Evolutionary conservation across 2,329 filamentous ascomycete species (phyloP).

Genomic region (Graphiopsis chlorocephala): DNA sequence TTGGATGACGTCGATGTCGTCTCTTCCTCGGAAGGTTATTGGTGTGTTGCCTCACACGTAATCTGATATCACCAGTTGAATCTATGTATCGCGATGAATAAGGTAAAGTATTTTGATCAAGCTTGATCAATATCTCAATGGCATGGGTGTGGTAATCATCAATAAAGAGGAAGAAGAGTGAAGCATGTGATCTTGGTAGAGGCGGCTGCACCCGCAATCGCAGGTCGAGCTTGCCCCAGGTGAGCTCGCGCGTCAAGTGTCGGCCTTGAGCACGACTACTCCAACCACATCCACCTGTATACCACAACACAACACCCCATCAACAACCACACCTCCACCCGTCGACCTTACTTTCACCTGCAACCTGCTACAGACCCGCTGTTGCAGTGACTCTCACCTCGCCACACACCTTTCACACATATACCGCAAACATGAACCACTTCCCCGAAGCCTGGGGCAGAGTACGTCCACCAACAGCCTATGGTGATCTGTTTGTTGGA

Average conservation of each 20-base stretch:
- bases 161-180: not conserved
- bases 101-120: not conserved
- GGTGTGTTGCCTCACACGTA: not conserved
- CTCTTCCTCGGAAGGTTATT: constrained; percentile 1
- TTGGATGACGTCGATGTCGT: constrained; percentile 11
- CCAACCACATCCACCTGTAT: not conserved
- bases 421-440: constrained; percentile 57
- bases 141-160: not conserved
- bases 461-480: constrained; percentile 44
- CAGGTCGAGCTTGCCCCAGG: not conserved
- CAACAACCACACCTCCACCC: not conserved
- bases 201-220: not conserved
- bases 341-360: not conserved
- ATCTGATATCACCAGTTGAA: not conserved
- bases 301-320: constrained; percentile 1
- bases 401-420: not conserved
- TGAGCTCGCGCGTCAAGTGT: constrained; percentile 9
- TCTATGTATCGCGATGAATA: not conserved
- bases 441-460: constrained; percentile 65
- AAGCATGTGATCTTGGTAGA: not conserved
- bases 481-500: constrained; percentile 23
- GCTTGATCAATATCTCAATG: not conserved
- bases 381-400: not conserved
- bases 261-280: constrained; percentile 7
- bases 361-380: not conserved